Evolutionary conservation across 768 basidiomycete genomes (phyloP), one percentile per base, ranked within the genome.

Genomic region (Mycena rebaudengoi): DNA sequence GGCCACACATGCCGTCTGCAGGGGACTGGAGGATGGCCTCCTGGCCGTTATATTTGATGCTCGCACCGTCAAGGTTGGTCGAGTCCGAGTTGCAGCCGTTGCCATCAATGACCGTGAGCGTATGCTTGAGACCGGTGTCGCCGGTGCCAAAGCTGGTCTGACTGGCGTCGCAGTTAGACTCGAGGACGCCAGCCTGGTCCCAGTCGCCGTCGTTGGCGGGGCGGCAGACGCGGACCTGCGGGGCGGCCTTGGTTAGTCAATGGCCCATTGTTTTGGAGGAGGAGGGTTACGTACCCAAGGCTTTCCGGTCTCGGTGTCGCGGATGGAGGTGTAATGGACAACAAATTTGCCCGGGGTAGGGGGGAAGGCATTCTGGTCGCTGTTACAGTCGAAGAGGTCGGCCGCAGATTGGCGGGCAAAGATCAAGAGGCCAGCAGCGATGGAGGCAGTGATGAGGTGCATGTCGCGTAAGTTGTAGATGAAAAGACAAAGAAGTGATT

Each of bases 321-420:
- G 48, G 48, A 49, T 20, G 48, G 48, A 49, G 48, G 48, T 49
- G 48, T 49, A 49, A 20, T 49, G 48, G 18, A 49, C 48, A 18
- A 49, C 48, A 21, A 49, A 49, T 49, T 49, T 49, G 48, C 48
- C 48, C 29, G 48, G 48, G 48, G 48, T 32, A 18, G 48, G 48
- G 8, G 48, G 48, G 48, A 49, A 49, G 48, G 48, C 48, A 33
- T 49, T 8, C 48, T 49, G 48, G 30, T 49, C 48, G 28, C n/a
- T 21, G 48, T 49, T 49, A 21, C 48, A 49, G 28, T 49, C 20
- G 48, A 49, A 49, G 48, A 49, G 48, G 28, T 46, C 45, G 10
- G 48, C 48, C 16, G 48, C 29, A 29, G 48, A 49, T 29, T 33
- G 28, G 13, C 13, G 6, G 28, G 29, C 48, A 49, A 49, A 49